Evolutionary conservation across 345 rosid genomes (phyloP), one percentile per base, ranked within the genome.

Genomic region (Ricinus communis): DNA sequence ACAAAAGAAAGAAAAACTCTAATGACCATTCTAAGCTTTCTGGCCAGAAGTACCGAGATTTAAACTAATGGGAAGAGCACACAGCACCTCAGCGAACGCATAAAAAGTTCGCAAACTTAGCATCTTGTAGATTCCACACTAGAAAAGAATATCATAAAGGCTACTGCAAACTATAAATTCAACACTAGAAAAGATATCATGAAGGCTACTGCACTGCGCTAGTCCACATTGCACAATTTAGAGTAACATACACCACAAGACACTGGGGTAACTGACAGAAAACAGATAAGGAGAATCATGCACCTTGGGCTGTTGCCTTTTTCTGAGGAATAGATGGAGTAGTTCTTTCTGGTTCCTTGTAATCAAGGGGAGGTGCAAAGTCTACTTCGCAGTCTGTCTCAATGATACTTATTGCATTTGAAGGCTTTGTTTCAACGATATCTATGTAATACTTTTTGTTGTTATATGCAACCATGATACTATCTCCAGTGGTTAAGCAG

Each of bases 351-450:
- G 99, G 99, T 73, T 95, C 99, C 75, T 88, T 90, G 88, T 90
- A 95, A 81, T 95, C 99, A 69, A 95, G 80, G 19, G 99, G 99
- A 84, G 98, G 94, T 51, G 99, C 99, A 71, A 93, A 95, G 80
- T 95, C 99, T 72, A 95, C 99, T 81, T 95, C 99, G 75, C 99
- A 95, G 78, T 95, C 99, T n/a, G 99, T 95, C 90, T 95, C 99
- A 69, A 95, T 95, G 81, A 95, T 92, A 79, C 84, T 95, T 71
- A 90, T 95, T 71, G 96, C 99, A 80, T 88, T 80, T 18, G 99
- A 87, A 77, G 99, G 99, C 82, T 89, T 92, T 58, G 96, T 87
- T 82, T 93, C 98, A 71, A 93, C 58, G 56, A 95, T 95, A 82
- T 95, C 98, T 78, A 95, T 93, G 82, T 92, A 95, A 79, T 95